phyloP scores from a whole-genome alignment of 2,329 filamentous ascomycete genomes.

The Trichoderma atrobrunneum region DNA sequence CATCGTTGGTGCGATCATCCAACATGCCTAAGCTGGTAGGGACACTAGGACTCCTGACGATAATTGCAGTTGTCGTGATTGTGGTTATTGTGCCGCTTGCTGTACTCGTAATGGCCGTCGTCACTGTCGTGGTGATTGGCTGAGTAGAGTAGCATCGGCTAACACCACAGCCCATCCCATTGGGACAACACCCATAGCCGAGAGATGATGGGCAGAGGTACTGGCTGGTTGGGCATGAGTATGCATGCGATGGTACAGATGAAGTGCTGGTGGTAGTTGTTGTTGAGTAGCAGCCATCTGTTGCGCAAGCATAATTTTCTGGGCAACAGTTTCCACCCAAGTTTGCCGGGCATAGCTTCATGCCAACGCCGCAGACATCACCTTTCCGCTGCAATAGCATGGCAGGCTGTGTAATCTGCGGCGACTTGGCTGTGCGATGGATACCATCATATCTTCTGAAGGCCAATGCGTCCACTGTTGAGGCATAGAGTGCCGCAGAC shows the following conservation, averaged over 20 bases:
- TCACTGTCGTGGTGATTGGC: conserved; percentile 44
- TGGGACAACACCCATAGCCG: conserved; percentile 53
- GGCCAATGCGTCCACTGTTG: conserved; percentile 24
- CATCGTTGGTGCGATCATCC: conserved; percentile 22
- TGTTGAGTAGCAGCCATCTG: conserved; percentile 47
- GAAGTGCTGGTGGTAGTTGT: conserved; percentile 44
- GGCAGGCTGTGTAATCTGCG: conserved; percentile 24
- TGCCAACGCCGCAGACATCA: conserved; percentile 28
- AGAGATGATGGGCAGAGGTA: conserved; percentile 50
- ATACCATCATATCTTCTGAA: conserved; percentile 32
- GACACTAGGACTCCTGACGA: conserved; percentile 39
- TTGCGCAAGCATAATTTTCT: conserved; percentile 46
- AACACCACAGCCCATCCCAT: conserved; percentile 48
- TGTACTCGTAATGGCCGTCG: conserved; percentile 45
- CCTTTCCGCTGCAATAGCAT: conserved; percentile 5
- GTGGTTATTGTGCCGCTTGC: conserved; percentile 39
- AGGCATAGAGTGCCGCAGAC: not conserved
- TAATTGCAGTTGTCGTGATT: conserved; percentile 39
- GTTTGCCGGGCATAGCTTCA: conserved; percentile 37
- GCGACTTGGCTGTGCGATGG: conserved; percentile 32
- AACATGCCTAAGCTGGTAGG: conserved; percentile 32
- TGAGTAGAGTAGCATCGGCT: conserved; percentile 49
- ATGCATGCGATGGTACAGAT: conserved; percentile 33
- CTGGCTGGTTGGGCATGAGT: conserved; percentile 44
- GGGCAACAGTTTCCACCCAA: conserved; percentile 50